Evolutionary conservation across 768 basidiomycete species (phyloP).

Genomic region (Boletellus ananas): DNA sequence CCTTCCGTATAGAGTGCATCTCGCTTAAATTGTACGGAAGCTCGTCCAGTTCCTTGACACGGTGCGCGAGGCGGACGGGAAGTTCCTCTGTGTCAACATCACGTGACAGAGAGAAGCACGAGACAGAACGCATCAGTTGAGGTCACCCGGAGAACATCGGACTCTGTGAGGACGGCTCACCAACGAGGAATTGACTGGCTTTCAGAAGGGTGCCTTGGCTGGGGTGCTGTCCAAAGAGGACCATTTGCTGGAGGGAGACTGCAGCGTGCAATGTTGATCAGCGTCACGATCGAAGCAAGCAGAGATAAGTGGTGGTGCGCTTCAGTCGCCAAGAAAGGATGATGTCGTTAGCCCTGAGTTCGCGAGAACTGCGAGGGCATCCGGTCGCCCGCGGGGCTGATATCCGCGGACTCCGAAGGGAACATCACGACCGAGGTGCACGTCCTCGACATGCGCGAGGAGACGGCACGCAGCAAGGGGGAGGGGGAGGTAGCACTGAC

Average conservation of each 20-base stretch:
- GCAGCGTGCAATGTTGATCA: slow-evolving; percentile 6
- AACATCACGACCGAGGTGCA: not conserved
- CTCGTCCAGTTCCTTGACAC: slow-evolving; percentile 93
- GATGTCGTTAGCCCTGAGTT: not conserved
- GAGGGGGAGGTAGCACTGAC: slow-evolving; percentile 38
- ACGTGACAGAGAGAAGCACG: not conserved
- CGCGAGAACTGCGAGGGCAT: not conserved
- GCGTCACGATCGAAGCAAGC: not conserved
- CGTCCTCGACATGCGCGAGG: not conserved
- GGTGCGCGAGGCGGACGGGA: slow-evolving; percentile 90
- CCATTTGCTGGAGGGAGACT: slow-evolving; percentile 98
- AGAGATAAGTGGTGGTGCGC: not conserved
- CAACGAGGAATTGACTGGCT: slow-evolving; percentile 84
- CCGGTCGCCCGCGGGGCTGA: not conserved
- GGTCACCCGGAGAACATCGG: not conserved
- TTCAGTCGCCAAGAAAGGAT: not conserved
- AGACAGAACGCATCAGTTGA: no score
- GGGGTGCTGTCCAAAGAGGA: slow-evolving; percentile 94
- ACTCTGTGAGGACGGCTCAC: slow-evolving; percentile 36
- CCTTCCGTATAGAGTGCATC: slow-evolving; percentile 90
- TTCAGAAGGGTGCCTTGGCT: slow-evolving; percentile 89
- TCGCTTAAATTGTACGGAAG: slow-evolving; percentile 87
- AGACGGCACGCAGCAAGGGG: no score
- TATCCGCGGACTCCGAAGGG: not conserved
- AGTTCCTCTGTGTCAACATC: slow-evolving; percentile 66